Conservation (phyloP, 2,329 filamentous ascomycete species). For the Sordariomycetes sp. region DNA sequence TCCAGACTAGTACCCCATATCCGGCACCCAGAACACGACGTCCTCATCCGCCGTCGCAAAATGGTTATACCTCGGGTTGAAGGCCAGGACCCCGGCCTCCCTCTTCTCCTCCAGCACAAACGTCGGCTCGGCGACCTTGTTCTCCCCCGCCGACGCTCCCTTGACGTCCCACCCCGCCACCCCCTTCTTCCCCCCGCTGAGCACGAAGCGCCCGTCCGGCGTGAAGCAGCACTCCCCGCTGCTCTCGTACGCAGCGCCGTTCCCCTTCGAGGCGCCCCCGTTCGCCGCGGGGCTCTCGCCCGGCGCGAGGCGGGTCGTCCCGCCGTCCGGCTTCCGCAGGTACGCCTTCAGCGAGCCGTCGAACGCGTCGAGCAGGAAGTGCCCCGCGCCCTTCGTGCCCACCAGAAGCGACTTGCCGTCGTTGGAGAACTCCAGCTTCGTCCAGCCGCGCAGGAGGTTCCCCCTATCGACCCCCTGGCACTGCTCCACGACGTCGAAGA, state of each 20-base stretch:
- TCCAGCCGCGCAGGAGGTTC: slow-evolving; percentile 64
- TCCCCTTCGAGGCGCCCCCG: slow-evolving; percentile 11
- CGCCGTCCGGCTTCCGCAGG: slow-evolving; percentile 47
- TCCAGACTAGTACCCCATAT: slow-evolving; percentile 39
- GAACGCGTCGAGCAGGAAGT: slow-evolving; percentile 92
- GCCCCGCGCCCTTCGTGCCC: slow-evolving; percentile 72
- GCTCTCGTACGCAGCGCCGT: slow-evolving; percentile 34
- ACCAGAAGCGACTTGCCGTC: slow-evolving; percentile 82
- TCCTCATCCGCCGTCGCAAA: slow-evolving; percentile 85
- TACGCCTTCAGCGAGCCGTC: slow-evolving; percentile 70
- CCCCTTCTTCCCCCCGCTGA: slow-evolving; percentile 68
- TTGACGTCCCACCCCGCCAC: slow-evolving; percentile 81
- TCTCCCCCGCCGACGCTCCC: slow-evolving; percentile 14
- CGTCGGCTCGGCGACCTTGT: slow-evolving; percentile 51
- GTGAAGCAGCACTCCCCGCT: slow-evolving; percentile 80
- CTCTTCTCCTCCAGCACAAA: slow-evolving; percentile 56
- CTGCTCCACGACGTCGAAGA: slow-evolving; percentile 65
- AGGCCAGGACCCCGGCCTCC: slow-evolving; percentile 66
- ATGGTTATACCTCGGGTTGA: slow-evolving; percentile 88
- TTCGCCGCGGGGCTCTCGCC: slow-evolving; percentile 35
- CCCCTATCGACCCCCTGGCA: slow-evolving; percentile 38
- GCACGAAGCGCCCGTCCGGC: slow-evolving; percentile 78
- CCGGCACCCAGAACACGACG: slow-evolving; percentile 67
- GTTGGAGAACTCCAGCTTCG: slow-evolving; percentile 88
- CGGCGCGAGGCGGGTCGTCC: slow-evolving; percentile 38